phyloP scores from a whole-genome alignment of 1,139 yeast species.

The Taiozyma sp. region DNA sequence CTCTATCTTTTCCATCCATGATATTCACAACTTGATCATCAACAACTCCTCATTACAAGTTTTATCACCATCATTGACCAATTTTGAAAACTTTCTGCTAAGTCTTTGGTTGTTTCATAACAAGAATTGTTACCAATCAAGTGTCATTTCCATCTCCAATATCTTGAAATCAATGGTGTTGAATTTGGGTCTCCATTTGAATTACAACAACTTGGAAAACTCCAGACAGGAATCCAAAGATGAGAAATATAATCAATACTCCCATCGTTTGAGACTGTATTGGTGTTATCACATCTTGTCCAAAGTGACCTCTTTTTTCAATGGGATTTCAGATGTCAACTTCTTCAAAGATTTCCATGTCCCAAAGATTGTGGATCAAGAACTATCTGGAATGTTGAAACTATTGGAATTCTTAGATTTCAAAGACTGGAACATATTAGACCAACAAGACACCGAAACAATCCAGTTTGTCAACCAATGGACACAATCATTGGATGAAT shows the following conservation, averaged over 20 bases:
- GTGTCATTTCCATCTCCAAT: slow-evolving; percentile 27
- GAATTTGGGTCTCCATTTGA: slow-evolving; percentile 19
- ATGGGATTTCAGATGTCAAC: slow-evolving; percentile 21
- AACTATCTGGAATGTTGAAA: slow-evolving; percentile 6
- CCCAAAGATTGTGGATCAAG: slow-evolving; percentile 10
- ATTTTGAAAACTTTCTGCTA: slow-evolving; percentile 19
- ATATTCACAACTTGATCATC: slow-evolving; percentile 21
- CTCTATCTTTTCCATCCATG: slow-evolving; percentile 23
- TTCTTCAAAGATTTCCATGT: slow-evolving; percentile 22
- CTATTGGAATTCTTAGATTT: slow-evolving; percentile 17
- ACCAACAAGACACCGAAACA: slow-evolving; percentile 9
- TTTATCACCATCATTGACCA: slow-evolving; percentile 1
- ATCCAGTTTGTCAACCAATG: slow-evolving; percentile 10
- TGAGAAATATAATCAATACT: slow-evolving; percentile 31
- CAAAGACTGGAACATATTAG: slow-evolving; percentile 11
- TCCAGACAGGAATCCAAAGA: slow-evolving; percentile 9
- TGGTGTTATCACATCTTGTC: slow-evolving; percentile 53
- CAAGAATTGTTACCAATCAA: slow-evolving; percentile 21
- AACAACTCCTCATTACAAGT: slow-evolving; percentile 6
- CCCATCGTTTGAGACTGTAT: slow-evolving; percentile 44
- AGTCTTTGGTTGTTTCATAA: slow-evolving; percentile 22
- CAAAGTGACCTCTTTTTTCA: slow-evolving; percentile 16
- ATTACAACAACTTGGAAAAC: slow-evolving; percentile 26
- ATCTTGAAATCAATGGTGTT: slow-evolving; percentile 21
- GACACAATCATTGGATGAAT: slow-evolving; percentile 1